A percentile compares a stretch with the other conserved stretches of the same genome.
Conservation (phyloP, 352 stramenopile genomes). For the Pythium myriotylum region DNA sequence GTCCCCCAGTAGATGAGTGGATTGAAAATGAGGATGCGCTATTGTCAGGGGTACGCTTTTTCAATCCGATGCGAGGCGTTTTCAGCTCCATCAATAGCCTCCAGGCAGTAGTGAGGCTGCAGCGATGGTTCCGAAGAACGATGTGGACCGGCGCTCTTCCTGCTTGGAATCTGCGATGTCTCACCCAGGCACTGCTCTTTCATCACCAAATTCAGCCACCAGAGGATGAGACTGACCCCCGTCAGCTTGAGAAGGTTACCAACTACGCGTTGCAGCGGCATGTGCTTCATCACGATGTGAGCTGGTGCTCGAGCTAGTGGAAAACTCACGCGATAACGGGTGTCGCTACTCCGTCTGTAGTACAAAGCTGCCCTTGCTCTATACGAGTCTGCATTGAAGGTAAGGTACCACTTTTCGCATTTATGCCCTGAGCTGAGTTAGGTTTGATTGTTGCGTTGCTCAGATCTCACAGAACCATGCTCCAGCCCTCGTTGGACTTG, state of each 20-base stretch:
- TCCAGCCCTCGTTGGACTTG: constrained; percentile 47
- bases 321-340: not conserved
- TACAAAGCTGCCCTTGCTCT: constrained; percentile 50
- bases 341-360: constrained; percentile 21
- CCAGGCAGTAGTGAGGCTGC: constrained; percentile 36
- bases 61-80: constrained; percentile 47
- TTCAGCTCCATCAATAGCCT: constrained; percentile 45
- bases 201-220: constrained; percentile 28
- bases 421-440: no score
- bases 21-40: not conserved
- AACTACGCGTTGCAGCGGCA: constrained; percentile 51
- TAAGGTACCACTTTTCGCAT: no score
- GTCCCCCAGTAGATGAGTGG: constrained; percentile 53
- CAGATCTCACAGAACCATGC: constrained; percentile 42
- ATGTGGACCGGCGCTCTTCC: constrained; percentile 54
- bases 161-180: constrained; percentile 40
- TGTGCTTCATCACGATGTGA: constrained; percentile 54
- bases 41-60: constrained; percentile 23
- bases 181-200: constrained; percentile 43
- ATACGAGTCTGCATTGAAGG: constrained; percentile 61
- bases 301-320: not conserved
- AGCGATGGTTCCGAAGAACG: constrained; percentile 54
- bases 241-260: constrained; percentile 38
- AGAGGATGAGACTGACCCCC: constrained; percentile 5
- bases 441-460: no score